Base-by-base conservation (phyloP, 176 grass and related monocot species). In the Bonia amplexicaulis region DNA sequence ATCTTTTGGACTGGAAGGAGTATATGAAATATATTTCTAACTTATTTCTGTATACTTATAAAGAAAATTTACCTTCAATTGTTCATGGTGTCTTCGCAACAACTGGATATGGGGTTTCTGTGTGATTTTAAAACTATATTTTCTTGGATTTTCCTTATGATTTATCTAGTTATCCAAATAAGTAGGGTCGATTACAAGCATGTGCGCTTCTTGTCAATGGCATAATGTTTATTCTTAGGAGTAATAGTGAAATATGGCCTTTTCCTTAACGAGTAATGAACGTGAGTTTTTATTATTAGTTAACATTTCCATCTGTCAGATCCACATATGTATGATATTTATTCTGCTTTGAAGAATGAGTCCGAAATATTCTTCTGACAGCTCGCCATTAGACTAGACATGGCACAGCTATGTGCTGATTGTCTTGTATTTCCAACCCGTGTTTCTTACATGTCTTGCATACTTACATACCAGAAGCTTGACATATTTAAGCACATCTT, bases 401-500 rank as follows among this genome's bases (percentile, higher is more conserved):
- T 66, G 73, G 33, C 44, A 85, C 42, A 77, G 14, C 42, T 68
- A 41, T 78, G 16, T 61, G 33, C 67, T 84, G 82, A 64, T 65
- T 53, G 58, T 15, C 66, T 78, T 82, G 4, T 39, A 33, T 88
- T 77, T 85, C n/a, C 39, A 89, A 81, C 13, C 27, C 15, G 41
- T 37, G 22, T 79, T 78, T 41, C 35, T 80, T 67, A 49, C 70
- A 35, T 76, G 39, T 14, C 57, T 84, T 57, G 52, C 49, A 45
- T 77, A 70, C 31, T 44, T 64, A 16, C 61, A 33, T 64, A 64
- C 26, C 61, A 76, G 14, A 72, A 64, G 22, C 42, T 42, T 80
- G 55, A 26, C 51, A 70, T 45, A 51, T 74, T 41, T 45, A 82
- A 57, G 25, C 42, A 63, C 2, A 23, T 20, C 22, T 42, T 77